Base-by-base conservation (phyloP, 495 filamentous ascomycete genomes). In the Penicillium simplicissimum region DNA sequence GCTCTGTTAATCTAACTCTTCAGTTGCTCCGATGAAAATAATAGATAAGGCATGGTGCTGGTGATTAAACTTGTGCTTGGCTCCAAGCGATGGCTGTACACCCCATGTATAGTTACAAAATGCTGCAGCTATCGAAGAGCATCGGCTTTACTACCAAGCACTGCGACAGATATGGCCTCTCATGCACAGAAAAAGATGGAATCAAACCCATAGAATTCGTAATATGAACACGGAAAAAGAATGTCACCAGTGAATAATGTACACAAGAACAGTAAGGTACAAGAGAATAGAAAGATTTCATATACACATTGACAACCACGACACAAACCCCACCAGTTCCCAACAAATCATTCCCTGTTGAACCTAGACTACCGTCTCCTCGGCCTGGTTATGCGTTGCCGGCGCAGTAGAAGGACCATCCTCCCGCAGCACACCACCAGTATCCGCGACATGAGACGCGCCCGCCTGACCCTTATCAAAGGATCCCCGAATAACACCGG, bases 381-480 rank as follows among this genome's bases (percentile, higher is more conserved):
- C 11, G 11, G 37, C 37, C 37, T 40, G 14, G 1, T 15, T 15
- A 4, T 40, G 37, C 14, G 49, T 48, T 25, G 48, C 55, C 15
- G 58, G 52, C 8, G 43, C 42, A 15, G 56, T 45, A 17, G 62
- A 33, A 14, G 56, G 52, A 42, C 5, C 4, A 52, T 34, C 48
- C 8, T 67, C 56, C 40, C 60, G 59, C 23, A 56, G 45, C 21
- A 66, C 19, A 21, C 58, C 66, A 35, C 53, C 52, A 6, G 53
- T 13, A 40, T 68, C 57, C 33, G 40, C 56, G 43, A 72, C 21
- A 55, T 72, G 69, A 52, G 67, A 55, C 11, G 69, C 60, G 10
- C 23, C 51, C 11, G 59, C 57, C 8, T 36, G 36, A 0, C 56
- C 61, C 54, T 72, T 72, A 23, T 70, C 65, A 43, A 70, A 68